phyloP scores from a whole-genome alignment of 2,329 filamentous ascomycete species.

The Cladosporium cucumerinum region DNA sequence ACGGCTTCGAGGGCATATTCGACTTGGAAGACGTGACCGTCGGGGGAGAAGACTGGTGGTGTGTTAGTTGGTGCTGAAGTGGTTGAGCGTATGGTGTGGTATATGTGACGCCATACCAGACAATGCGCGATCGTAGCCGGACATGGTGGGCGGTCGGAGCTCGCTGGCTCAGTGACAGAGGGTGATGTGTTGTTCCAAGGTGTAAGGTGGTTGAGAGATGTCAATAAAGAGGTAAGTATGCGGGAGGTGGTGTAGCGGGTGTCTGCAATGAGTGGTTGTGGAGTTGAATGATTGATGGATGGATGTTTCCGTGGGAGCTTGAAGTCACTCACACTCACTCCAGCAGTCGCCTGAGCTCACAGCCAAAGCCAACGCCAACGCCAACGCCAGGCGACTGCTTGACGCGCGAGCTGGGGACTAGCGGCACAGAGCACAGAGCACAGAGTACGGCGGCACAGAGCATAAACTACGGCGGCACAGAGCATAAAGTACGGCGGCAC shows the following conservation, averaged over 20 bases:
- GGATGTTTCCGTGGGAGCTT: slow-evolving; percentile 13
- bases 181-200: not conserved
- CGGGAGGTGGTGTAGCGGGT: not conserved
- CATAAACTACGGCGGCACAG: too few species aligned
- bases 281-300: slow-evolving; percentile 8
- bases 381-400: slow-evolving; percentile 8
- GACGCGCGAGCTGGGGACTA: slow-evolving; percentile 10
- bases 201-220: not conserved
- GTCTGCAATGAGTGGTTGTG: slow-evolving; percentile 8
- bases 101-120: slow-evolving; percentile 66
- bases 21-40: slow-evolving; percentile 99
- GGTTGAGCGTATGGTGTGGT: not conserved
- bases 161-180: slow-evolving; percentile 19
- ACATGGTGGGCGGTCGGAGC: slow-evolving; percentile 55
- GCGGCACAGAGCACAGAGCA: slow-evolving; percentile 6
- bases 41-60: slow-evolving; percentile 83
- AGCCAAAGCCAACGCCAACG: too few species aligned
- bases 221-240: not conserved
- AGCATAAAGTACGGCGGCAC: too few species aligned
- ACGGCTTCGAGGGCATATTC: slow-evolving; percentile 99
- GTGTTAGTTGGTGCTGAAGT: slow-evolving; percentile 12
- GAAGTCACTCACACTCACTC: slow-evolving; percentile 6
- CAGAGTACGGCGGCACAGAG: too few species aligned
- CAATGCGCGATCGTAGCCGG: slow-evolving; percentile 97
- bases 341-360: slow-evolving; percentile 3